These are phyloP conservation scores for Yamadazyma trypodendri DNA, from an alignment of 1,139 yeast genomes.

Conservation along the genomic window DNA sequence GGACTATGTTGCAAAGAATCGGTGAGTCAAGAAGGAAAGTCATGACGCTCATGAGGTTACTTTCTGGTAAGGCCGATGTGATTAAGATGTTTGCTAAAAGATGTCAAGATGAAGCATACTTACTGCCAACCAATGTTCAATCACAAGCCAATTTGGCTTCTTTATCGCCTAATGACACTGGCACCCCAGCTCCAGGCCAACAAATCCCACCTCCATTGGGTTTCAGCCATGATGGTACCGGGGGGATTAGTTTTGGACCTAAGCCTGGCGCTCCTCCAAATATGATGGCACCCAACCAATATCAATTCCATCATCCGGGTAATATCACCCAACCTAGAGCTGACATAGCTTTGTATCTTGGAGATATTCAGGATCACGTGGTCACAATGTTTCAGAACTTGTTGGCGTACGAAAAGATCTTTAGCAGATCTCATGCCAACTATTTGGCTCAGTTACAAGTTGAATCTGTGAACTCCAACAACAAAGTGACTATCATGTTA, in stretches of 20 bases:
- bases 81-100: constrained; percentile 96
- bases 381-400: constrained; percentile 93
- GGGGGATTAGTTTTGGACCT: constrained; percentile 23
- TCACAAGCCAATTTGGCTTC: constrained; percentile 11
- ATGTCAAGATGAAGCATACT: constrained; percentile 68
- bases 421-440: constrained; percentile 87
- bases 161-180: constrained; percentile 11
- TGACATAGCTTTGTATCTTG: constrained; percentile 82
- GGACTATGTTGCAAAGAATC: constrained; percentile 72
- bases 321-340: constrained; percentile 66
- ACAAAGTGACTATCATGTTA: constrained; percentile 79
- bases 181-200: constrained; percentile 7
- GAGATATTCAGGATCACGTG: constrained; percentile 97
- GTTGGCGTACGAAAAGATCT: constrained; percentile 86
- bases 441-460: constrained; percentile 93
- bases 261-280: constrained; percentile 19
- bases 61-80: constrained; percentile 95
- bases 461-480: constrained; percentile 82
- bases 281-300: constrained; percentile 18
- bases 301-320: constrained; percentile 17
- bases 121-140: constrained; percentile 8
- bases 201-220: constrained; percentile 12
- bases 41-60: constrained; percentile 86
- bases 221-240: constrained; percentile 16
- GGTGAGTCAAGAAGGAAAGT: constrained; percentile 89